These are phyloP conservation scores for Yarrowia sp. DNA, from an alignment of 805 yeast genomes.

Conservation along the genomic window DNA sequence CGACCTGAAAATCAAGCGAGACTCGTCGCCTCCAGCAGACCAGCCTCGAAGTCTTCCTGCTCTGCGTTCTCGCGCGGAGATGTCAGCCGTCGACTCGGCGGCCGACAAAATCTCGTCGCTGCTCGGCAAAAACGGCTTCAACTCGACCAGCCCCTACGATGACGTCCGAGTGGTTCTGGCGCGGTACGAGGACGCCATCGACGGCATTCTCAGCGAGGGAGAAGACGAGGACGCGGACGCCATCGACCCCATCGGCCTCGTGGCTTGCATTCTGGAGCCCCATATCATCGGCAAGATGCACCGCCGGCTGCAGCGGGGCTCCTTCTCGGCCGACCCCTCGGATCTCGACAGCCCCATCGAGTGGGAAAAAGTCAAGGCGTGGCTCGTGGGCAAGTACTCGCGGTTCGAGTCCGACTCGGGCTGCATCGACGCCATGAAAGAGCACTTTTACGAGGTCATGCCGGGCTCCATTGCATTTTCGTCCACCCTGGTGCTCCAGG, in stretches of 20 bases:
- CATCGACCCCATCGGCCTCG: slow-evolving; percentile 34
- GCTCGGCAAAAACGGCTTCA: slow-evolving; percentile 30
- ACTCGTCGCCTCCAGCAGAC: slow-evolving; percentile 15
- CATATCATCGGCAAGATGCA: slow-evolving; percentile 22
- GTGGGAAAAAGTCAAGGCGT: slow-evolving; percentile 35
- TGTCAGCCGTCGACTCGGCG: slow-evolving; percentile 23
- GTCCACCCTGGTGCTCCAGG: slow-evolving; percentile 20
- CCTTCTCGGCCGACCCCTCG: slow-evolving; percentile 9
- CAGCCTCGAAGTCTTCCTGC: slow-evolving; percentile 5
- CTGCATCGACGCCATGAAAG: slow-evolving; percentile 25
- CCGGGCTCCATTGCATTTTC: slow-evolving; percentile 22
- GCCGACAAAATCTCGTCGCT: slow-evolving; percentile 5
- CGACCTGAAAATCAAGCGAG: slow-evolving; percentile 35
- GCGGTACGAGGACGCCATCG: slow-evolving; percentile 30
- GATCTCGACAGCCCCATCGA: slow-evolving; percentile 31
- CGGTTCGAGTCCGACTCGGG: slow-evolving; percentile 17
- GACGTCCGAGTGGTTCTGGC: slow-evolving; percentile 31
- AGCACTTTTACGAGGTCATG: slow-evolving; percentile 30
- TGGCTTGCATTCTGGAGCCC: slow-evolving; percentile 33
- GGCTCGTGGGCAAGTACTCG: slow-evolving; percentile 32
- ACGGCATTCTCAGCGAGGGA: neutral
- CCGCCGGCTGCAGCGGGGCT: slow-evolving; percentile 18
- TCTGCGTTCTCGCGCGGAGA: neutral
- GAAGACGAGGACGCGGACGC: neutral
- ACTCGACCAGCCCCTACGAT: slow-evolving; percentile 23